Evolutionary conservation across 83 land plant species (phyloP).

Genomic region (Picea abies): DNA sequence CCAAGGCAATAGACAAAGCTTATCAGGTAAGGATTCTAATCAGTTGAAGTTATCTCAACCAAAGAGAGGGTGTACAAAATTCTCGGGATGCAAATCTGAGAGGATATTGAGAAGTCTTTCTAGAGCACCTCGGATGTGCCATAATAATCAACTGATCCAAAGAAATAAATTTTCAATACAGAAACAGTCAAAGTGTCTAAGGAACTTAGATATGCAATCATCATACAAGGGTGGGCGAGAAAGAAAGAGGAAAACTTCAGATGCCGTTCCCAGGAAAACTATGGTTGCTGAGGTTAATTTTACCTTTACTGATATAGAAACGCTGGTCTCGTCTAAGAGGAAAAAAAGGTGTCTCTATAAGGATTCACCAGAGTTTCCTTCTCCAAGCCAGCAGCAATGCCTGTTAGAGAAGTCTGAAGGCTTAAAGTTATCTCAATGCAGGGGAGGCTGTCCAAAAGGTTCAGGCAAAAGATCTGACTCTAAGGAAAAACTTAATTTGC

Average conservation of each 20-base stretch:
- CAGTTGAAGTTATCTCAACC: neutral
- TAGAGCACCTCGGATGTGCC: neutral
- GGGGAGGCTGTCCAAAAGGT: neutral
- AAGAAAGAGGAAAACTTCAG: neutral
- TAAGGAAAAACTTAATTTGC: neutral
- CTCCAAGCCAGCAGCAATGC: conserved; percentile 1
- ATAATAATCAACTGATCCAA: neutral
- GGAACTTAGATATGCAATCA: neutral
- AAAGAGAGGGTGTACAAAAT: neutral
- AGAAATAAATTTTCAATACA: neutral
- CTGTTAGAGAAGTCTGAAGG: neutral
- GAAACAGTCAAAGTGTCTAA: neutral
- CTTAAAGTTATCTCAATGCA: neutral
- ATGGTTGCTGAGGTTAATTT: neutral
- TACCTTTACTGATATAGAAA: neutral
- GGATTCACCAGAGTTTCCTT: neutral
- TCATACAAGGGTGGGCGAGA: neutral
- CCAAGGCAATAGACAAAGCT: neutral
- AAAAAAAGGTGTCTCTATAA: neutral
- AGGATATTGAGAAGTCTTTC: neutral
- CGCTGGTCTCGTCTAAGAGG: neutral
- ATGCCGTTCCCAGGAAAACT: neutral
- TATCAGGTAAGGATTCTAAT: neutral
- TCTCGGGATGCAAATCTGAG: no score
- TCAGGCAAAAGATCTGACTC: neutral